phyloP scores from a whole-genome alignment of 179 eudicot genomes.

The Sideroxylon spinosum region DNA sequence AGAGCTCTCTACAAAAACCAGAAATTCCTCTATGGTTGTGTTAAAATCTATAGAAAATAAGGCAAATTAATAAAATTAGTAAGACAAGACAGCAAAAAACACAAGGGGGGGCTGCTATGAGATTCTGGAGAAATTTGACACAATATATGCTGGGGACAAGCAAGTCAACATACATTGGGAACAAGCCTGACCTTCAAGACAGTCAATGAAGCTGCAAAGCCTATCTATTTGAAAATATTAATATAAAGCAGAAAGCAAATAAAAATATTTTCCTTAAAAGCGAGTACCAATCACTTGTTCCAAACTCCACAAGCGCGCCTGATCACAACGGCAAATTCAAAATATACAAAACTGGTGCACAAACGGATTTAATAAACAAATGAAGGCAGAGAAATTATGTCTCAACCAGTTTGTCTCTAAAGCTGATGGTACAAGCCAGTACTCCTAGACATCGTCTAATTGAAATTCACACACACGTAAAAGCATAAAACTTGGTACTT shows the following conservation, averaged over 20 bases:
- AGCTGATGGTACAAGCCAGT: background rate
- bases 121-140: background rate
- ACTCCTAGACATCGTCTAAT: background rate
- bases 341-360: background rate
- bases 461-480: background rate
- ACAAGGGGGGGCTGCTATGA: background rate
- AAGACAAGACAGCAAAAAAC: background rate
- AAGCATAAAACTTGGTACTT: background rate
- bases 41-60: background rate
- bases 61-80: background rate
- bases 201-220: background rate
- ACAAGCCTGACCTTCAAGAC: background rate
- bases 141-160: background rate
- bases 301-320: background rate
- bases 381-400: background rate
- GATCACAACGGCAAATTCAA: background rate
- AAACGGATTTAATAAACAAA: too few relatives aligned
- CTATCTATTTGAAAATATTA: background rate
- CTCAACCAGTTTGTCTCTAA: constrained; percentile 7
- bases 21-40: too few relatives aligned
- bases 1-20: too few relatives aligned
- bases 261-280: background rate
- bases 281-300: background rate
- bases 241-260: background rate
- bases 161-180: background rate